Conservation (phyloP, 2,329 filamentous ascomycete genomes). For the Fusarium marasasianum region DNA sequence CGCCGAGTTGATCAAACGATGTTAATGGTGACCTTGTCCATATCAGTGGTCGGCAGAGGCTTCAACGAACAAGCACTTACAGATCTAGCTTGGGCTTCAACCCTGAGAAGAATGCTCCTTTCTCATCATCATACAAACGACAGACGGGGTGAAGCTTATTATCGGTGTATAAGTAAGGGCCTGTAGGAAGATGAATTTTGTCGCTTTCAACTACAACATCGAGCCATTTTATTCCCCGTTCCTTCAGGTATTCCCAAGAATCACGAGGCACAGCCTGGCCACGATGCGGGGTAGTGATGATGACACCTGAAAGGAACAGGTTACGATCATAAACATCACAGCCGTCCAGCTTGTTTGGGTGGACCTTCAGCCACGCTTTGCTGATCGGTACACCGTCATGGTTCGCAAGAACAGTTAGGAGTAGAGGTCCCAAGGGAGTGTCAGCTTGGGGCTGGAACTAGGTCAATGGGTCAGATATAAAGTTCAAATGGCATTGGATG, state of each 20-base stretch:
- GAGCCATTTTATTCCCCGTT: neutral
- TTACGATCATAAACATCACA: neutral
- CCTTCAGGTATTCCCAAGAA: too few species aligned
- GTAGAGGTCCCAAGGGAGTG: accelerated
- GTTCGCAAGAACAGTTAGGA: accelerated
- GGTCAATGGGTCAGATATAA: neutral
- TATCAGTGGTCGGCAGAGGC: accelerated
- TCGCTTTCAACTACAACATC: neutral
- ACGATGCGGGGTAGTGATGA: neutral
- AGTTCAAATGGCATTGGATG: accelerated
- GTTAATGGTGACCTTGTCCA: accelerated
- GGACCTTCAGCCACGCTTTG: accelerated
- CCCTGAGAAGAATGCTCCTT: neutral
- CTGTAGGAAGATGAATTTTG: neutral
- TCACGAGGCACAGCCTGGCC: neutral
- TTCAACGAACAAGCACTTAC: accelerated
- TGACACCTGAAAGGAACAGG: neutral
- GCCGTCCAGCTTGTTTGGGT: neutral
- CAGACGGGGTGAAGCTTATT: accelerated
- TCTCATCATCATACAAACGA: neutral
- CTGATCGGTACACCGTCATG: accelerated
- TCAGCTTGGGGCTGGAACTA: too few species aligned
- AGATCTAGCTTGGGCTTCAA: neutral
- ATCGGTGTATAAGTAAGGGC: neutral
- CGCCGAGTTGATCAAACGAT: accelerated